Conservation (phyloP, 331 rosid genomes). For the Malus hybrid region DNA sequence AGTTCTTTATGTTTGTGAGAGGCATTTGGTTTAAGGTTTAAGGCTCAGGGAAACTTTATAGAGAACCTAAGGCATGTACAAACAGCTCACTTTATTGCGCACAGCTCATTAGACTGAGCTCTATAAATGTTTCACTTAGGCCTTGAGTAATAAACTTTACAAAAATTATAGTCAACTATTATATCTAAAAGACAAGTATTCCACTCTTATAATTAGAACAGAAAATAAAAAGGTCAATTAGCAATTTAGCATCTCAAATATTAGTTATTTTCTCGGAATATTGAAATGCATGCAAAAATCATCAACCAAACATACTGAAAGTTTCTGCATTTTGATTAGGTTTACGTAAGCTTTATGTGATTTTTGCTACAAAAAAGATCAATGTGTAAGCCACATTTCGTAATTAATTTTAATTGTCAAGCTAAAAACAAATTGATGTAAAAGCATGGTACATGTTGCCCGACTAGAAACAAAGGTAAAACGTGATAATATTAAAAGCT, state of each 20-base stretch:
- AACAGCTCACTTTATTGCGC: background rate
- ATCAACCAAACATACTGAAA: background rate
- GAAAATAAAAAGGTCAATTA: background rate
- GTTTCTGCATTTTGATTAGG: background rate
- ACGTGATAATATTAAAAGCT: background rate
- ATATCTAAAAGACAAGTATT: background rate
- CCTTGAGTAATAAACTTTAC: background rate
- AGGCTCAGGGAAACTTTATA: background rate
- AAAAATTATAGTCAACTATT: background rate
- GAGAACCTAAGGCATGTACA: background rate
- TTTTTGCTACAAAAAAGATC: background rate
- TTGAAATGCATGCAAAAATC: background rate
- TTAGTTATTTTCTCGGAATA: background rate
- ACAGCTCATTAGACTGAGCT: background rate
- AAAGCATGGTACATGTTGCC: background rate
- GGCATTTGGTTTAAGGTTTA: background rate
- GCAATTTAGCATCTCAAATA: background rate
- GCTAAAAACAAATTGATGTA: background rate
- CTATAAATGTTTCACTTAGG: background rate
- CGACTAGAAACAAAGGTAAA: background rate
- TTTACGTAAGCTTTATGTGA: background rate
- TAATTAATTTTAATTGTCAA: background rate
- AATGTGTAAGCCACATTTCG: background rate
- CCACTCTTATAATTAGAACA: background rate
- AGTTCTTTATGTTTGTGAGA: background rate